Evolutionary conservation across 768 basidiomycete species (phyloP).

Genomic region (Leucogyrophana mollusca): DNA sequence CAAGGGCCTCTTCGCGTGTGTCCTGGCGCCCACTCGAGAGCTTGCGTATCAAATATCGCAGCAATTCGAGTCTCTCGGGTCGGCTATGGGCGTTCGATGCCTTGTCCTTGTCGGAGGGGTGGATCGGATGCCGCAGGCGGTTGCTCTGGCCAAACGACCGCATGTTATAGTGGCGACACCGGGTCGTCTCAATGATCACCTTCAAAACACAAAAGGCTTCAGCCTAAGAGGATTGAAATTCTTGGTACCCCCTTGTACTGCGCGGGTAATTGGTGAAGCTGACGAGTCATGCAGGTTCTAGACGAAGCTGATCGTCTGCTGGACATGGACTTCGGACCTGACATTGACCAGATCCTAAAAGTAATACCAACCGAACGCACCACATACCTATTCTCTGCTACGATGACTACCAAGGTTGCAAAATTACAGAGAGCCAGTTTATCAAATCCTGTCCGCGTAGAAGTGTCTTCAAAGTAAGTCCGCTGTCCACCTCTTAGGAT

Average conservation of each 20-base stretch:
- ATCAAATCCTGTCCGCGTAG: constrained; percentile 88
- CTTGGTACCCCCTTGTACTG: constrained; percentile 52
- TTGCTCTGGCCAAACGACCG: constrained; percentile 90
- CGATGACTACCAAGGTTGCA: constrained; percentile 98
- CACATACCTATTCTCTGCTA: constrained; percentile 96
- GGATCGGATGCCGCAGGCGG: constrained; percentile 86
- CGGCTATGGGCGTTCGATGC: constrained; percentile 89
- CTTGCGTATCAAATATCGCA: constrained; percentile 98
- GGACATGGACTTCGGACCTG: constrained; percentile 95
- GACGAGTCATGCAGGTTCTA: constrained; percentile 61
- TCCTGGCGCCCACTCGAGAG: constrained; percentile 97
- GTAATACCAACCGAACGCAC: constrained; percentile 91
- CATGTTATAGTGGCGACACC: constrained; percentile 96
- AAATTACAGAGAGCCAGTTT: constrained; percentile 94
- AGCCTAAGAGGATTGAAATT: constrained; percentile 83
- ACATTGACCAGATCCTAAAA: constrained; percentile 95
- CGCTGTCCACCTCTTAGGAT: background rate
- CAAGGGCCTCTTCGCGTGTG: constrained; percentile 87
- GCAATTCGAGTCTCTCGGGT: constrained; percentile 89
- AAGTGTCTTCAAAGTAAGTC: constrained; percentile 88
- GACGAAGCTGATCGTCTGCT: constrained; percentile 96
- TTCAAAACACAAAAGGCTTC: constrained; percentile 98
- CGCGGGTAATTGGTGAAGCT: too few species aligned
- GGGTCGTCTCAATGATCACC: constrained; percentile 87
- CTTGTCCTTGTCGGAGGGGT: constrained; percentile 94